A percentile compares a stretch with the other conserved stretches of the same genome.
phyloP scores from a whole-genome alignment of 352 stramenopile species.

The Globisporangium nodosum region DNA sequence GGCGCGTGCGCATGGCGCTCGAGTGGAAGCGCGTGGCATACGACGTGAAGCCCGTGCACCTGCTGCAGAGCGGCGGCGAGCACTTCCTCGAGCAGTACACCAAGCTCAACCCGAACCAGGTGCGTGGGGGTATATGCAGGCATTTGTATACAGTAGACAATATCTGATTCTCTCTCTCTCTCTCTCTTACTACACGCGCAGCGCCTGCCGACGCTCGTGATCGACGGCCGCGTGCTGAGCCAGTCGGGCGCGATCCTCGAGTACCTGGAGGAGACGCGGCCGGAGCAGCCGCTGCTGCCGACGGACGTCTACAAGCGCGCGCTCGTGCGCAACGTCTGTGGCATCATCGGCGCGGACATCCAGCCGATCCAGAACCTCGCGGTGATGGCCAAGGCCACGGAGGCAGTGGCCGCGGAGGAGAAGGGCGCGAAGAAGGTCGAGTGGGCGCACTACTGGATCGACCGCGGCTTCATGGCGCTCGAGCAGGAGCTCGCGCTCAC shows the following conservation, averaged over 20 bases:
- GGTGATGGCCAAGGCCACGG: slow-evolving; percentile 49
- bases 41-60: slow-evolving; percentile 69
- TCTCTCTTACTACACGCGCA: slow-evolving; percentile 16
- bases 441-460: slow-evolving; percentile 70
- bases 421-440: slow-evolving; percentile 35
- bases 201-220: slow-evolving; percentile 78
- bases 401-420: slow-evolving; percentile 46
- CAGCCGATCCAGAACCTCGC: slow-evolving; percentile 90
- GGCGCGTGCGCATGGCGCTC: slow-evolving; percentile 86
- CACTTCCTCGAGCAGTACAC: slow-evolving; percentile 45
- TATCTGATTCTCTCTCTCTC: background rate
- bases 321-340: slow-evolving; percentile 81
- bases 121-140: slow-evolving; percentile 5
- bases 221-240: slow-evolving; percentile 57
- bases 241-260: slow-evolving; percentile 92
- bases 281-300: slow-evolving; percentile 66
- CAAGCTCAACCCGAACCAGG: slow-evolving; percentile 69
- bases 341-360: slow-evolving; percentile 89
- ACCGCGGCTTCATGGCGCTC: slow-evolving; percentile 80
- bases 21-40: slow-evolving; percentile 84
- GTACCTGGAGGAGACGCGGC: slow-evolving; percentile 88
- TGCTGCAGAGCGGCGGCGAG: slow-evolving; percentile 54
- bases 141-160: background rate
- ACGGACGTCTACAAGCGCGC: slow-evolving; percentile 56
- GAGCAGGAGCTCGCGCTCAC: slow-evolving; percentile 59